Conservation (phyloP, 805 yeast species). For the Teunomyces atbi region DNA sequence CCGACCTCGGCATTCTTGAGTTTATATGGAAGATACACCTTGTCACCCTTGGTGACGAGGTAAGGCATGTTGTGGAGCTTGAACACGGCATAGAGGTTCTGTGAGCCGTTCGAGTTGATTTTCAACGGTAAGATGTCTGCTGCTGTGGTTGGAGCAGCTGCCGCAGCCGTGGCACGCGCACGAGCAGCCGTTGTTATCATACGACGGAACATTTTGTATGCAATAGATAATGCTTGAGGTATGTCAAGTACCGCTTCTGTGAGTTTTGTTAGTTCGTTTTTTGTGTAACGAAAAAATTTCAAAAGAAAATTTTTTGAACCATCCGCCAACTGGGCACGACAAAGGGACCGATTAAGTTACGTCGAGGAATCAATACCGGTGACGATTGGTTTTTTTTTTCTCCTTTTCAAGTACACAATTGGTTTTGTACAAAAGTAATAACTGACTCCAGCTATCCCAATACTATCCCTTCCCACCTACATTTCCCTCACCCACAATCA, state of each 20-base stretch:
- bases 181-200: not conserved
- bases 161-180: not conserved
- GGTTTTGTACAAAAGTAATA: not conserved
- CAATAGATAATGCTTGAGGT: too few species aligned
- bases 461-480: too few species aligned
- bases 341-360: not conserved
- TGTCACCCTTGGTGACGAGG: conserved; percentile 89
- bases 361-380: not conserved
- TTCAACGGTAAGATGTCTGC: conserved; percentile 48
- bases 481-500: not conserved
- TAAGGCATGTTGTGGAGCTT: conserved; percentile 82
- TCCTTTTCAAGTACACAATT: not conserved
- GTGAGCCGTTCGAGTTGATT: conserved; percentile 52
- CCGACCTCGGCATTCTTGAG: conserved; percentile 80
- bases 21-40: conserved; percentile 72
- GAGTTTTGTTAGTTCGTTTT: not conserved
- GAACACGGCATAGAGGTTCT: conserved; percentile 74
- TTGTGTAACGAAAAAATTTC: conserved; percentile 3
- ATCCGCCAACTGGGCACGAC: not conserved
- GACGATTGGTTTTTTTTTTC: not conserved
- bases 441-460: not conserved
- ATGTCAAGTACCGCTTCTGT: too few species aligned
- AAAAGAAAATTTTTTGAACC: conserved; percentile 1
- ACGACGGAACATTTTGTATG: conserved; percentile 1
- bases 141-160: conserved; percentile 2